Base-by-base conservation (phyloP, 768 basidiomycete genomes). In the Coprinopsis strossmayeri region DNA sequence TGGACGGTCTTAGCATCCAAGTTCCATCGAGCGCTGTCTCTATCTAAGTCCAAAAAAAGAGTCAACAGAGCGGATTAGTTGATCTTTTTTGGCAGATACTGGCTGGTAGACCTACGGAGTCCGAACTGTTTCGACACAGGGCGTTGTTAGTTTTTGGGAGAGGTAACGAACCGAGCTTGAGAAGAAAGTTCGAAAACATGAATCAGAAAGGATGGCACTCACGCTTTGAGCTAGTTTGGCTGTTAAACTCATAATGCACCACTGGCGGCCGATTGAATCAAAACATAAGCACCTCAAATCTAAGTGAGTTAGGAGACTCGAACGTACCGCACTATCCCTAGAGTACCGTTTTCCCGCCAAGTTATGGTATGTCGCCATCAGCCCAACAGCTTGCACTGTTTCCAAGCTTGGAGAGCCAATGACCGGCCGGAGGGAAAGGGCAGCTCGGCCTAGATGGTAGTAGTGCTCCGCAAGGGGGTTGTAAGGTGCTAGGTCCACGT, bases 11-110 rank as follows among this genome's bases (percentile, higher is more conserved):
- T 74, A 0, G 75, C 63, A 41, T 77, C 73, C 66, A 88, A 71
- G 55, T 79, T 74, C 69, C 85, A 88, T 40, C 79, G 71, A 17
- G 80, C 76, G 49, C 82, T 80, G 55, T 87, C 86, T 18, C 86
- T 79, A 64, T 88, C 85, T 86, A 18, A 5, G 39, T 50, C 13
- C 18, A 35, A 20, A 15, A 49, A 45, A 42, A n/a, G n/a, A n/a
- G n/a, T n/a, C n/a, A n/a, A n/a, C n/a, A n/a, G n/a, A n/a, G n/a
- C n/a, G n/a, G n/a, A n/a, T n/a, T n/a, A n/a, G n/a, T n/a, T n/a
- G n/a, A n/a, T n/a, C n/a, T n/a, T n/a, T n/a, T n/a, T n/a, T n/a
- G n/a, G n/a, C n/a, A n/a, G n/a, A n/a, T n/a, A n/a, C n/a, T n/a
- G n/a, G n/a, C n/a, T n/a, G n/a, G n/a, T n/a, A 7, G 12, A 67